A percentile compares a stretch with the other conserved stretches of the same genome.
phyloP scores from a whole-genome alignment of 768 basidiomycete genomes.

The Gloeostereum incarnatum region DNA sequence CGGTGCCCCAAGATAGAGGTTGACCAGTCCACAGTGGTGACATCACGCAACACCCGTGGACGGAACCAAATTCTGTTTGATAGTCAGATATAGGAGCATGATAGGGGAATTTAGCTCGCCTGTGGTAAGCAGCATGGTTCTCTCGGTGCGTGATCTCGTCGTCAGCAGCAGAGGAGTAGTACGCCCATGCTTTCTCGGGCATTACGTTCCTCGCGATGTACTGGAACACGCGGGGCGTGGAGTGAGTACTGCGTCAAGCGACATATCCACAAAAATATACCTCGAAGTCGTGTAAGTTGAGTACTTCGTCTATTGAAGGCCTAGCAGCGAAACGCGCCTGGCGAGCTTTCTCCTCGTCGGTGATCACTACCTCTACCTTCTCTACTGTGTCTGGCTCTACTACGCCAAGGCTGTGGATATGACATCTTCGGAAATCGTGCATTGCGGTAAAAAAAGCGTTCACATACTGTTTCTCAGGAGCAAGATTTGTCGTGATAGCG shows the following conservation, averaged over 20 bases:
- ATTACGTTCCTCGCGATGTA: constrained; percentile 78
- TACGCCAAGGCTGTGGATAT: constrained; percentile 46
- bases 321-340: constrained; percentile 50
- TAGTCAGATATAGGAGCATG: neutral
- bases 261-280: constrained; percentile 22
- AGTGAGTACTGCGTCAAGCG: constrained; percentile 2
- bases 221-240: constrained; percentile 22
- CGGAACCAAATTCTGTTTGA: constrained; percentile 77
- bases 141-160: constrained; percentile 89
- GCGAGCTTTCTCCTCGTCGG: constrained; percentile 64
- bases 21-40: constrained; percentile 80
- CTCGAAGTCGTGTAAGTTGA: constrained; percentile 95
- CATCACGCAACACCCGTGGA: constrained; percentile 77
- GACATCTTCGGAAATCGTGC: too few relatives aligned
- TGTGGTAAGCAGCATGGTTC: constrained; percentile 87
- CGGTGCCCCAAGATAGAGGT: constrained; percentile 73
- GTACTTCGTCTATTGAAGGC: constrained; percentile 68
- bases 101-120: constrained; percentile 28
- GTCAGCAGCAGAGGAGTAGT: constrained; percentile 94
- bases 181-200: constrained; percentile 88
- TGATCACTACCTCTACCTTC: constrained; percentile 51
- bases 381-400: constrained; percentile 64
- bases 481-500: constrained; percentile 67
- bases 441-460: neutral
- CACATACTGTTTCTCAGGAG: constrained; percentile 75